Base-by-base conservation (phyloP, 2,329 filamentous ascomycete species). In the Fusarium subtropicale region DNA sequence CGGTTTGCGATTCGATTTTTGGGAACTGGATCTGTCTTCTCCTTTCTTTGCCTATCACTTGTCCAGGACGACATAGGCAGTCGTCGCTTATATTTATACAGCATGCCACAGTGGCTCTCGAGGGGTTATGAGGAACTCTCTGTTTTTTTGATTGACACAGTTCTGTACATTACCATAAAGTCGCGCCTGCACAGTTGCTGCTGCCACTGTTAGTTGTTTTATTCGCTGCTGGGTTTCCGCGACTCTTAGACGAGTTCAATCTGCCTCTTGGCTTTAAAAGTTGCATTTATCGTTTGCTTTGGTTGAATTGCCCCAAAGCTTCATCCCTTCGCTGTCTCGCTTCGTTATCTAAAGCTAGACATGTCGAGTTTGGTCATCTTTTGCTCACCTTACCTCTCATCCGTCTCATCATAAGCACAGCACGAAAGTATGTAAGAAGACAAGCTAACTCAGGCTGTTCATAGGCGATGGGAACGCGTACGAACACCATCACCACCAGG, bases 401-500 rank as follows among this genome's bases (percentile, higher is more conserved):
- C 31, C 53, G 28, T 38, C 45, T 38, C 36, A 50, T 51, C 33
- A 70, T 70, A 56, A 70, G 12, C 67, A 64, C 59, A 41, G 30
- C 28, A 38, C 59, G 36, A 36, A 68, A 41, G 44, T n/a, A 26
- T 51, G 53, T 56, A 44, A 52, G 60, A 62, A 71, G 60, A 64
- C 54, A 59, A 68, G 75, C 76, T 78, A 77, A 78, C 72, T 55
- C 48, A 58, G 55, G 31, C 39, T 76, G 76, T 65, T 77, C 70
- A 74, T 81, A 87, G 90, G 86, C 79, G 87, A 87, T 79, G 86
- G 86, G 81, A 86, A 86, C 74, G 76, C 83, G 76, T 89, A 89
- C 82, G 85, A 89, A 79, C 85, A 90, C 77, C 91, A 90, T 78
- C 91, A 92, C 76, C 86, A 87, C 72, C 88, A 88, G 77, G 83